A percentile compares a stretch with the other conserved stretches of the same genome.
Evolutionary conservation across 768 basidiomycete species (phyloP).

Genomic region (Astraeus odoratus): DNA sequence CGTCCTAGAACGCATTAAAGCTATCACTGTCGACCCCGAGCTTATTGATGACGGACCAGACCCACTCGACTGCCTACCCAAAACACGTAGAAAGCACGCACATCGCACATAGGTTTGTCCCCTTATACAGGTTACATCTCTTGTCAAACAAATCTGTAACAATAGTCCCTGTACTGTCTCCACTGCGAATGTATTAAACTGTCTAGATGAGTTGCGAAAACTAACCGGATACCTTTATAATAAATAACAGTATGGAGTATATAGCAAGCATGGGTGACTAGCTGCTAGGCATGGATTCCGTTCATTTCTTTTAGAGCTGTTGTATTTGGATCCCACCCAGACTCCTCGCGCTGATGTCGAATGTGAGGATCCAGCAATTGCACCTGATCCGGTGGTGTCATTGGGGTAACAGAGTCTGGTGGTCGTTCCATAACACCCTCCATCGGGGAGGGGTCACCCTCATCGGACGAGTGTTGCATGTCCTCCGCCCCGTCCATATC

Average conservation of each 20-base stretch:
- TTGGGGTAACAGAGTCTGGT: slow-evolving; percentile 23
- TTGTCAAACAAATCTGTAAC: no score
- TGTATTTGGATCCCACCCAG: slow-evolving; percentile 20
- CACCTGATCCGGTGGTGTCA: slow-evolving; percentile 22
- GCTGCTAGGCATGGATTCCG: slow-evolving; percentile 12
- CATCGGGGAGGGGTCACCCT: slow-evolving; percentile 26
- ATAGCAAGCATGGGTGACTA: background rate
- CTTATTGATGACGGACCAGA: slow-evolving; percentile 31
- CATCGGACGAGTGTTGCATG: slow-evolving; percentile 24
- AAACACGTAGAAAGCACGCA: slow-evolving; percentile 9
- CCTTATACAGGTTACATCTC: background rate
- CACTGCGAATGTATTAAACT: background rate
- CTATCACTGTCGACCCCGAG: slow-evolving; percentile 18
- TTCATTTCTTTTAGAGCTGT: slow-evolving; percentile 12
- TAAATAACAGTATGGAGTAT: no score
- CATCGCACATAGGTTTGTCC: background rate
- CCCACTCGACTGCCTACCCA: slow-evolving; percentile 41
- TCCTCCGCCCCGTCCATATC: slow-evolving; percentile 13
- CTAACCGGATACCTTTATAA: slow-evolving; percentile 1
- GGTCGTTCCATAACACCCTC: slow-evolving; percentile 25
- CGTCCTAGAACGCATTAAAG: slow-evolving; percentile 32
- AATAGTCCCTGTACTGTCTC: background rate
- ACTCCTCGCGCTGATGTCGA: slow-evolving; percentile 25
- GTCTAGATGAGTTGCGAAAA: background rate
- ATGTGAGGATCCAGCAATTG: slow-evolving; percentile 22